These are phyloP conservation scores for Helminthosporium solani DNA, from an alignment of 2,329 filamentous ascomycete genomes.

Conservation along the genomic window DNA sequence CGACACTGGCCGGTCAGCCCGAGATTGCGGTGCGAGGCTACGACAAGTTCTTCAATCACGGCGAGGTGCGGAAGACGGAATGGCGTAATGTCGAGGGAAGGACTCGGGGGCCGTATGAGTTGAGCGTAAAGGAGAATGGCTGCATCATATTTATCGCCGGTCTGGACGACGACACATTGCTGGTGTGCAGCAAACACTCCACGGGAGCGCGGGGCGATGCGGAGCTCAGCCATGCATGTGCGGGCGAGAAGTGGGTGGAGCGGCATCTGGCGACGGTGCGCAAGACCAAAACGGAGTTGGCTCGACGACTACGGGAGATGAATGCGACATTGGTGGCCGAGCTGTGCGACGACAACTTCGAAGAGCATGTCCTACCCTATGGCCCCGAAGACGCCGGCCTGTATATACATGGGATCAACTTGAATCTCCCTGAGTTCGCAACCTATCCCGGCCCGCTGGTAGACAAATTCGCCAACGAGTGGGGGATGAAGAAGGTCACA, in stretches of 20 bases:
- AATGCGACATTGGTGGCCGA: conserved; percentile 96
- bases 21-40: conserved; percentile 90
- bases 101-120: conserved; percentile 85
- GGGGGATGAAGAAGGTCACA: conserved; percentile 91
- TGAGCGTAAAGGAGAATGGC: conserved; percentile 98
- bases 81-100: conserved; percentile 76
- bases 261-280: conserved; percentile 75
- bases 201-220: conserved; percentile 75
- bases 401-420: conserved; percentile 93
- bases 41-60: conserved; percentile 98
- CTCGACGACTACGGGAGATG: conserved; percentile 69
- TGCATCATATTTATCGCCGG: conserved; percentile 98
- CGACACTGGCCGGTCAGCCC: conserved; percentile 60
- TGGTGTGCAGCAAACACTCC: conserved; percentile 99
- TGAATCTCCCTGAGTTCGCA: conserved; percentile 88
- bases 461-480: conserved; percentile 83
- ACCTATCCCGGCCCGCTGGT: conserved; percentile 84
- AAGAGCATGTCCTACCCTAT: conserved; percentile 95
- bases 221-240: conserved; percentile 76
- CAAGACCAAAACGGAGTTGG: conserved; percentile 76
- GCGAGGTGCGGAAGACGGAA: conserved; percentile 76
- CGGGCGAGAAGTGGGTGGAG: conserved; percentile 80
- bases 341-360: conserved; percentile 92
- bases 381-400: conserved; percentile 78
- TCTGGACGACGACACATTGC: conserved; percentile 80